phyloP scores from a whole-genome alignment of 78 protist species.

The Dictyostelium firmibasis region DNA sequence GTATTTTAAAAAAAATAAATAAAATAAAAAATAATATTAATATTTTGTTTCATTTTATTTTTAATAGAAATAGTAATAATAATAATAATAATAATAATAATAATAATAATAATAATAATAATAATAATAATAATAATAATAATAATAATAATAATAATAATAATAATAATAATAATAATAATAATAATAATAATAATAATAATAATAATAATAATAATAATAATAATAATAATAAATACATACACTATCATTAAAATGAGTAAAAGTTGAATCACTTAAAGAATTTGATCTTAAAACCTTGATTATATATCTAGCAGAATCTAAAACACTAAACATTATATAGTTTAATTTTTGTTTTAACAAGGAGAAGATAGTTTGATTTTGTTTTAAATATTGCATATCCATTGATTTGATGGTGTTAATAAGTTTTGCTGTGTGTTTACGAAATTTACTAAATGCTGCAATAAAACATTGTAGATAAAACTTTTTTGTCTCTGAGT shows the following conservation, averaged over 20 bases:
- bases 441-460: neutral
- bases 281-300: neutral
- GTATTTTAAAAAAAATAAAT: neutral
- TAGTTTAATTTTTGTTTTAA: slow-evolving; percentile 7
- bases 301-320: slow-evolving; percentile 20
- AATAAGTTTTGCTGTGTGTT: neutral
- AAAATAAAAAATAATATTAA: neutral
- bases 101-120: too few species aligned
- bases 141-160: too few species aligned
- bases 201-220: too few species aligned
- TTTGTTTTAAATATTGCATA: neutral
- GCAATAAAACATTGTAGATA: slow-evolving; percentile 20
- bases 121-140: too few species aligned
- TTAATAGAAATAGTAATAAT: too few species aligned
- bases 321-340: slow-evolving; percentile 7
- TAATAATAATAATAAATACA: neutral
- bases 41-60: neutral
- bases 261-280: neutral
- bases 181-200: too few species aligned
- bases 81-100: too few species aligned
- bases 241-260: neutral
- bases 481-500: slow-evolving; percentile 8
- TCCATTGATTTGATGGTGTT: neutral
- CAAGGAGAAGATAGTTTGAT: slow-evolving; percentile 12
- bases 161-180: too few species aligned